Percentiles rank a stretch among this genome's conserved stretches.
Evolutionary conservation across 495 filamentous ascomycete genomes (phyloP).

Genomic region (Aspergillus egyptiacus): DNA sequence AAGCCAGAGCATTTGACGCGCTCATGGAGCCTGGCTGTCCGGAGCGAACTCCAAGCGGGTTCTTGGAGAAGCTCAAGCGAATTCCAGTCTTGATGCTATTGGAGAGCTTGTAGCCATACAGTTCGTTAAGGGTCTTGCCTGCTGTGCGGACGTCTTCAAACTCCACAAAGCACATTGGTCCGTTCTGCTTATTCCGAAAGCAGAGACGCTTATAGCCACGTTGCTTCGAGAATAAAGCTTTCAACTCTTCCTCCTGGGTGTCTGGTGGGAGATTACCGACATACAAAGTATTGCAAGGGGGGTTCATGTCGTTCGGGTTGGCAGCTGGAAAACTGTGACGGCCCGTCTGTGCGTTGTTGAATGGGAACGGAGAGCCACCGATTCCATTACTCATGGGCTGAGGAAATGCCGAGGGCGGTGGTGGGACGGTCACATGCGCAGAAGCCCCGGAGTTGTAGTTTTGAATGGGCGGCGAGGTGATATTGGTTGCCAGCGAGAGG

Average conservation of each 20-base stretch:
- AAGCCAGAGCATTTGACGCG: conserved; percentile 43
- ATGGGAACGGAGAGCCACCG: conserved; percentile 48
- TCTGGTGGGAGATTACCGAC: conserved; percentile 93
- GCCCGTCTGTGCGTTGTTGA: conserved; percentile 52
- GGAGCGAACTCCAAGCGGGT: conserved; percentile 86
- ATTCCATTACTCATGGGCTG: conserved; percentile 46
- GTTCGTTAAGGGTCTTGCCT: conserved; percentile 84
- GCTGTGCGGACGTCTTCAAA: conserved; percentile 94
- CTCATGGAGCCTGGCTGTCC: conserved; percentile 57
- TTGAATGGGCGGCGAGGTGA: conserved; percentile 48
- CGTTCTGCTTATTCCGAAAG: conserved; percentile 96
- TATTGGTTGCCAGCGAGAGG: conserved; percentile 64
- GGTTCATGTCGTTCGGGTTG: conserved; percentile 95
- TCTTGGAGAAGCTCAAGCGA: conserved; percentile 97
- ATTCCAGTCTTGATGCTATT: conserved; percentile 96
- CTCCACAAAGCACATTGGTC: conserved; percentile 98
- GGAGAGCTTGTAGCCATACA: conserved; percentile 82
- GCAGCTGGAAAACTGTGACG: conserved; percentile 77
- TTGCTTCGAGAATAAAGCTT: conserved; percentile 88
- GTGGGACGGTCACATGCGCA: conserved; percentile 42
- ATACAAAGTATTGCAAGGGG: conserved; percentile 96
- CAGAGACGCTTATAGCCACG: conserved; percentile 94
- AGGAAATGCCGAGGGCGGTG: conserved; percentile 56
- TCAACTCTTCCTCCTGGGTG: conserved; percentile 93
- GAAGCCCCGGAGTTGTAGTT: conserved; percentile 37